These are phyloP conservation scores for Lavandula angustifolia DNA, from an alignment of 257 asterid genomes.

Conservation along the genomic window DNA sequence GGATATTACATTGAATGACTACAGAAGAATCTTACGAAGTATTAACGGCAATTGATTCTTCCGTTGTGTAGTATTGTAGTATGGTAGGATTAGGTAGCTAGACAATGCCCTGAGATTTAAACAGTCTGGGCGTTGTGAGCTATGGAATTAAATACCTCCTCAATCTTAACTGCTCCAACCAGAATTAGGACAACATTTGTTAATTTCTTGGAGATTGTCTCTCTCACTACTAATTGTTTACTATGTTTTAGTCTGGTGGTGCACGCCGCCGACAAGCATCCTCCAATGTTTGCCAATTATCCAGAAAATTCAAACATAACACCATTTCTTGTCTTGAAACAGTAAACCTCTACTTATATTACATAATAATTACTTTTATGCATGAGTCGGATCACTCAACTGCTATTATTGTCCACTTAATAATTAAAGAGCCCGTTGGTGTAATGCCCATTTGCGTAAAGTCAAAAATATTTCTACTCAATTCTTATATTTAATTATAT, in stretches of 20 bases:
- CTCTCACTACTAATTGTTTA: too few species aligned
- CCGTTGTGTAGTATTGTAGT: background rate
- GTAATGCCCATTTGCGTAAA: too few species aligned
- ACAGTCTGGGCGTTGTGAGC: conserved; percentile 4
- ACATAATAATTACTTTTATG: background rate
- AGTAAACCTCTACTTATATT: background rate
- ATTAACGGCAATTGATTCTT: conserved; percentile 40
- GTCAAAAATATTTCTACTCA: too few species aligned
- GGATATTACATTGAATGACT: conserved; percentile 55
- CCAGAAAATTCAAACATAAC: background rate
- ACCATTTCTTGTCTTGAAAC: background rate
- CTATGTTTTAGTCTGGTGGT: background rate
- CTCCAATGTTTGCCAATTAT: background rate
- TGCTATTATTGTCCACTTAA: conserved; percentile 12
- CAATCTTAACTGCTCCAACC: too few species aligned
- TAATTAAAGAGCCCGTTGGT: too few species aligned
- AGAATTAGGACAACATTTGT: background rate
- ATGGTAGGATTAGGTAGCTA: background rate
- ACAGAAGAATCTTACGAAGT: conserved; percentile 53
- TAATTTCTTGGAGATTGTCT: background rate
- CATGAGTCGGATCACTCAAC: conserved; percentile 16
- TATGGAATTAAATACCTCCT: background rate
- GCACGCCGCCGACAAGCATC: background rate
- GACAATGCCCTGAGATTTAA: conserved; percentile 16
- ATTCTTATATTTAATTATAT: too few species aligned